phyloP scores from a whole-genome alignment of 306 rosid genomes.

The Arachis hypogaea region DNA sequence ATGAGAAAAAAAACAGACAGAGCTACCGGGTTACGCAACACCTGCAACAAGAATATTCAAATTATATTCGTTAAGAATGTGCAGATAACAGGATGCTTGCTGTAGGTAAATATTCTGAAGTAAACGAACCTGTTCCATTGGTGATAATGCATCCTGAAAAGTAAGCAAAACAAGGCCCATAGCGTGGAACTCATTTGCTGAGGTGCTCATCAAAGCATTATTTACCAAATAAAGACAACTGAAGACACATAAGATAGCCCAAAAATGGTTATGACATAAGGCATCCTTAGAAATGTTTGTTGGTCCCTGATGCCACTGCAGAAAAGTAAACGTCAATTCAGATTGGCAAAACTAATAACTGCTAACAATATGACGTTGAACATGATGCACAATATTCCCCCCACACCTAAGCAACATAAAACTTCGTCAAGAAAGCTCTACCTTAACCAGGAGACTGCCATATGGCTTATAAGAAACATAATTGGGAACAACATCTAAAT shows the following conservation, averaged over 20 bases:
- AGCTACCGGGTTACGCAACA: constrained; percentile 66
- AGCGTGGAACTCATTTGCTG: constrained; percentile 68
- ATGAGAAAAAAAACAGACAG: constrained; percentile 61
- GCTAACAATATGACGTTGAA: constrained; percentile 27
- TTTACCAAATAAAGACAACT: constrained; percentile 81
- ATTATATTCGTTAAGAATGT: constrained; percentile 35
- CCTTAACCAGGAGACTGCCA: constrained; percentile 4
- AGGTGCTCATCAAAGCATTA: constrained; percentile 64
- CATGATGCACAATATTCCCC: constrained; percentile 26
- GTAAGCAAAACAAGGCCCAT: constrained; percentile 70
- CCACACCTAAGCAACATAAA: neutral
- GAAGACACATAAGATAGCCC: constrained; percentile 71
- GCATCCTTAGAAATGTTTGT: constrained; percentile 62
- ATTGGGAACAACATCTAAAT: constrained; percentile 12
- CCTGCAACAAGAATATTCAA: constrained; percentile 51
- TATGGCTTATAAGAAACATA: constrained; percentile 26
- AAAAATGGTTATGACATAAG: constrained; percentile 78
- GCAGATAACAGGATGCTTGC: neutral
- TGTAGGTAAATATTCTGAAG: constrained; percentile 21
- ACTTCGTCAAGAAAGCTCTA: constrained; percentile 6
- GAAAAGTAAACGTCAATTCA: constrained; percentile 38
- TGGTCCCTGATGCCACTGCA: constrained; percentile 68
- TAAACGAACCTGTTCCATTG: constrained; percentile 77
- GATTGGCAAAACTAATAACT: constrained; percentile 41
- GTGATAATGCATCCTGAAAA: constrained; percentile 76